Evolutionary conservation across 1,284 basidiomycete genomes (phyloP).

Genomic region (Apiotrichum gracile): DNA sequence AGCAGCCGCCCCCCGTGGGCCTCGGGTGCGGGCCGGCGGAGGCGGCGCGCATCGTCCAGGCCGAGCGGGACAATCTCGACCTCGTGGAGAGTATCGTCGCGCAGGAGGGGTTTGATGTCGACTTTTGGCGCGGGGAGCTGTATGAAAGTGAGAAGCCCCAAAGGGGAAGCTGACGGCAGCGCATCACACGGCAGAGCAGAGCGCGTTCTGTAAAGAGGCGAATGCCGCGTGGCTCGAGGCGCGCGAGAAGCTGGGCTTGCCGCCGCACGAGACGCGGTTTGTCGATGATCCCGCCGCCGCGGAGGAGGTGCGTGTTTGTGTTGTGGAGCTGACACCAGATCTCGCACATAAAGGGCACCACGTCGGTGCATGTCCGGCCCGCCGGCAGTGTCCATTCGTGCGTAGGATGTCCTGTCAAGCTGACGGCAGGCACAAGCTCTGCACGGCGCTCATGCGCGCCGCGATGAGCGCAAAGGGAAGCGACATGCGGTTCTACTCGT

Average conservation of each 20-base stretch:
- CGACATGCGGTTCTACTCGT: conserved; percentile 19
- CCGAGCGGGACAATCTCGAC: conserved; percentile 30
- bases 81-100: conserved; percentile 17
- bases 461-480: conserved; percentile 14
- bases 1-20: conserved; percentile 14
- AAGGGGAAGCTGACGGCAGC: conserved; percentile 3
- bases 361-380: conserved; percentile 20
- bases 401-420: not conserved
- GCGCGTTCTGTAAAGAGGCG: conserved; percentile 5
- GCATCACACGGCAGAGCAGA: conserved; percentile 14
- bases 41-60: conserved; percentile 17
- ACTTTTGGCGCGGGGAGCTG: conserved; percentile 28
- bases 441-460: conserved; percentile 19
- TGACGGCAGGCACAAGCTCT: conserved; percentile 25
- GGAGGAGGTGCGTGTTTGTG: conserved; percentile 15
- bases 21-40: conserved; percentile 11
- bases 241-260: conserved; percentile 14
- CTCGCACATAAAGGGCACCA: conserved; percentile 16
- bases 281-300: conserved; percentile 28
- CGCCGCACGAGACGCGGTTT: conserved; percentile 17
- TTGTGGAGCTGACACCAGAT: not conserved
- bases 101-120: conserved; percentile 21
- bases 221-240: conserved; percentile 19
- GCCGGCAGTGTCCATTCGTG: conserved; percentile 23
- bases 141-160: conserved; percentile 15